phyloP scores from a whole-genome alignment of 2,329 filamentous ascomycete species.

The Exserohilum turcica region DNA sequence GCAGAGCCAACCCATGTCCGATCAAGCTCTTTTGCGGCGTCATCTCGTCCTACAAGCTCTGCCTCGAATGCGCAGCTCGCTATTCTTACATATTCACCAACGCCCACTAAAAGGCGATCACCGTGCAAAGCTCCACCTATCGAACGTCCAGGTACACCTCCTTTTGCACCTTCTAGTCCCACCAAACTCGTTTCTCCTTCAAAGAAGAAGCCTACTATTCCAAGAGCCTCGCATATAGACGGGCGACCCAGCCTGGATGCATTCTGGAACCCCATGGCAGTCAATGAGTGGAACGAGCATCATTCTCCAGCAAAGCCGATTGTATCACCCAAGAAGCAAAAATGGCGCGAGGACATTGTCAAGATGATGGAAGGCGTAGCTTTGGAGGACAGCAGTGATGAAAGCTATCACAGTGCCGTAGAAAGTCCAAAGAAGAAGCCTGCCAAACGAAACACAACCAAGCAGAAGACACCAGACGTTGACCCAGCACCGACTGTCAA shows the following conservation, averaged over 20 bases:
- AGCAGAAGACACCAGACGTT: slow-evolving; percentile 6
- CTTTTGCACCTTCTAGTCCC: slow-evolving; percentile 32
- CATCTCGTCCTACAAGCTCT: slow-evolving; percentile 39
- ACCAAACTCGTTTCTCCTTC: slow-evolving; percentile 46
- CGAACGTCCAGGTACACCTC: slow-evolving; percentile 40
- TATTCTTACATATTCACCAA: slow-evolving; percentile 43
- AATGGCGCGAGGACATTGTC: slow-evolving; percentile 38
- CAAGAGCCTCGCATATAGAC: slow-evolving; percentile 32
- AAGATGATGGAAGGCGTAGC: slow-evolving; percentile 34
- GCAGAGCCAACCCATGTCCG: slow-evolving; percentile 26
- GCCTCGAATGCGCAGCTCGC: slow-evolving; percentile 32
- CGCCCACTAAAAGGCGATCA: slow-evolving; percentile 40
- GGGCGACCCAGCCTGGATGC: slow-evolving; percentile 45
- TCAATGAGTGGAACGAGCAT: slow-evolving; percentile 46
- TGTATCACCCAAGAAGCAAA: slow-evolving; percentile 43
- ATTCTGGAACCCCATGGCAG: slow-evolving; percentile 45
- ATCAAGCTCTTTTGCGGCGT: slow-evolving; percentile 31
- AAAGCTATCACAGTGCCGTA: slow-evolving; percentile 27
- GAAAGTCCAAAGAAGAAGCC: slow-evolving; percentile 28
- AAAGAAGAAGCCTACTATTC: slow-evolving; percentile 41
- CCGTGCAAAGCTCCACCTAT: slow-evolving; percentile 42
- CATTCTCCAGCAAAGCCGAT: slow-evolving; percentile 45
- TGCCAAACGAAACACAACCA: slow-evolving; percentile 16
- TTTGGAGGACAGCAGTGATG: slow-evolving; percentile 33
- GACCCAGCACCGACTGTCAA: slow-evolving; percentile 20